These are phyloP conservation scores for Plasmodium blacklocki DNA, from an alignment of 169 alveolate genomes.

Conservation along the genomic window DNA sequence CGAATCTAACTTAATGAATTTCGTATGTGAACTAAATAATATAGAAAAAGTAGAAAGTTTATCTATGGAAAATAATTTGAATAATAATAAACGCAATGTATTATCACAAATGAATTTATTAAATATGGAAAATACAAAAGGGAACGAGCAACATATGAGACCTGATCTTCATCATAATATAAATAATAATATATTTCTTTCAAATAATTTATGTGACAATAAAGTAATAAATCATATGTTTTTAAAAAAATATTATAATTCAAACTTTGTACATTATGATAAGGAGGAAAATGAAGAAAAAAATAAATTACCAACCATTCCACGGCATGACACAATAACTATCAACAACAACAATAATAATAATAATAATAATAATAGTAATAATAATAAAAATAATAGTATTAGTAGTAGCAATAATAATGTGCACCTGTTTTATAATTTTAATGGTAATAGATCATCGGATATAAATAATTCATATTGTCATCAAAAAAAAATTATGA, in stretches of 20 bases:
- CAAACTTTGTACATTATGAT: constrained; percentile 9
- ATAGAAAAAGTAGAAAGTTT: neutral
- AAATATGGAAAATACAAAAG: constrained; percentile 1
- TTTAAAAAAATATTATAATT: constrained; percentile 23
- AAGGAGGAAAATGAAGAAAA: constrained; percentile 28
- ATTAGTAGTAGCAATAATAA: too few relatives aligned
- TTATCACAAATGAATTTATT: neutral
- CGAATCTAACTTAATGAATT: constrained; percentile 41
- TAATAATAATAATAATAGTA: too few relatives aligned
- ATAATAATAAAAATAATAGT: too few relatives aligned
- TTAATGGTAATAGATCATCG: neutral
- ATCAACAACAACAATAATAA: too few relatives aligned
- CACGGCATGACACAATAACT: too few relatives aligned
- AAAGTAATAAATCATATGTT: constrained; percentile 15
- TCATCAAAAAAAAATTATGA: constrained; percentile 14
- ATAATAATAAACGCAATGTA: constrained; percentile 8
- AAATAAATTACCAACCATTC: neutral
- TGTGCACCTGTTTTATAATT: too few relatives aligned
- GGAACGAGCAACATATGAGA: neutral
- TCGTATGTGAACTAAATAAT: constrained; percentile 18
- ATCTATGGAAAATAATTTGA: neutral
- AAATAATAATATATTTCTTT: constrained; percentile 1
- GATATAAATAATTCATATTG: neutral
- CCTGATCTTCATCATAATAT: neutral
- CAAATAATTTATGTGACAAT: constrained; percentile 22